Evolutionary conservation across 1,284 basidiomycete species (phyloP).

Genomic region (Lentinula novae-zelandiae): DNA sequence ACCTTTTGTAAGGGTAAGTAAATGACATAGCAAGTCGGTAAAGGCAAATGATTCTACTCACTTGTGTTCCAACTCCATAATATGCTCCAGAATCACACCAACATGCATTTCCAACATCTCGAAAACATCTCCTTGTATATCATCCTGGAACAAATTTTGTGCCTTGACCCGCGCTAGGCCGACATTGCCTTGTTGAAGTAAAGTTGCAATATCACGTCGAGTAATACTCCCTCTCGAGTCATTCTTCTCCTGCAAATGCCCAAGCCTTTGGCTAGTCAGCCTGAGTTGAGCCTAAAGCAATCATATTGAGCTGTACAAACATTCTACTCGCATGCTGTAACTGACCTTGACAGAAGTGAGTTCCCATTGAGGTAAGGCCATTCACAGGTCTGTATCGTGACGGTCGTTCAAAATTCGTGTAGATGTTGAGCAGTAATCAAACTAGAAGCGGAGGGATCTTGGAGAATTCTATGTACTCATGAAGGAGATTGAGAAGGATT

Average conservation of each 20-base stretch:
- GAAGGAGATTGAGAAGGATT: background rate
- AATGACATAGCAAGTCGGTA: constrained; percentile 7
- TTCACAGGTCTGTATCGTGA: background rate
- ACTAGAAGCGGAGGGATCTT: background rate
- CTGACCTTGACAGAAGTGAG: constrained; percentile 44
- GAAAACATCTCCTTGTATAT: constrained; percentile 55
- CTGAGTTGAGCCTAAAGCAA: constrained; percentile 53
- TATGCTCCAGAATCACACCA: constrained; percentile 54
- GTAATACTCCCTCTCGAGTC: constrained; percentile 60
- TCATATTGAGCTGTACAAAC: background rate
- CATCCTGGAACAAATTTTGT: constrained; percentile 61
- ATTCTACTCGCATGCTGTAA: background rate
- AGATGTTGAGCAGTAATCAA: background rate
- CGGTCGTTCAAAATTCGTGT: background rate
- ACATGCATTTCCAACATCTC: constrained; percentile 66
- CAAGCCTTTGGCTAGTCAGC: constrained; percentile 58
- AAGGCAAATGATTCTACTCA: constrained; percentile 22
- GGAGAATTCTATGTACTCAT: background rate
- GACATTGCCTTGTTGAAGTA: constrained; percentile 58
- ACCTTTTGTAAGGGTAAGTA: constrained; percentile 22
- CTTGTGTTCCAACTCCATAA: constrained; percentile 53
- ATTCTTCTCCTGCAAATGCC: constrained; percentile 64
- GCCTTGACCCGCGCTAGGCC: constrained; percentile 65
- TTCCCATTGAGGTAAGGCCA: constrained; percentile 32
- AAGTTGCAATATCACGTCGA: constrained; percentile 61